Evolutionary conservation across 805 yeast species (phyloP).

Genomic region (Pichia rugopelliculosa): DNA sequence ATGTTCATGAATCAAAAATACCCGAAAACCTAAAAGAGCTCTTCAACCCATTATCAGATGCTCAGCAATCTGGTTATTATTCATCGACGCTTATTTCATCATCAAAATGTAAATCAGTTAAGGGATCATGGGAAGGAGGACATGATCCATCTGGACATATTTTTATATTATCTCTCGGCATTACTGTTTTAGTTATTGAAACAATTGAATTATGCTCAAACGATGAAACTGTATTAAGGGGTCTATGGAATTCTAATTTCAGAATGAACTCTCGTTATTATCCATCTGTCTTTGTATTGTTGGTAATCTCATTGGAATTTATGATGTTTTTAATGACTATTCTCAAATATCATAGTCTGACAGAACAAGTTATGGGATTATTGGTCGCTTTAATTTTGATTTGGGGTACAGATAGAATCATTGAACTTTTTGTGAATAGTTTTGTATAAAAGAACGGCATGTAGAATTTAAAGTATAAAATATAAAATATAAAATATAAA

Average conservation of each 20-base stretch:
- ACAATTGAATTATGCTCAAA: conserved; percentile 11
- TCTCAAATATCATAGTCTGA: conserved; percentile 73
- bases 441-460: neutral
- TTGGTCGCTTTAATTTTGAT: conserved; percentile 43
- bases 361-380: conserved; percentile 70
- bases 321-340: conserved; percentile 85
- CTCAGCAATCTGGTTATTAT: conserved; percentile 2
- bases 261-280: neutral
- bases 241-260: neutral
- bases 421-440: neutral
- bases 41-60: neutral
- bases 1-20: conserved; percentile 18
- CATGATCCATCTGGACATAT: conserved; percentile 97
- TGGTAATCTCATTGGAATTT: conserved; percentile 43
- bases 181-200: conserved; percentile 44
- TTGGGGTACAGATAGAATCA: neutral
- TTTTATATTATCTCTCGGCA: conserved; percentile 63
- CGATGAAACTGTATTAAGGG: neutral
- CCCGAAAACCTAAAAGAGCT: neutral
- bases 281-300: neutral
- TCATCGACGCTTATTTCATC: conserved; percentile 26
- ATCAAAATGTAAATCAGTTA: conserved; percentile 44
- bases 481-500: too few species aligned
- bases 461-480: too few species aligned
- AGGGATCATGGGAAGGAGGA: conserved; percentile 75